Evolutionary conservation across 768 basidiomycete species (phyloP), one percentile per base, ranked within the genome.

Genomic region (Lyophyllum atratum): DNA sequence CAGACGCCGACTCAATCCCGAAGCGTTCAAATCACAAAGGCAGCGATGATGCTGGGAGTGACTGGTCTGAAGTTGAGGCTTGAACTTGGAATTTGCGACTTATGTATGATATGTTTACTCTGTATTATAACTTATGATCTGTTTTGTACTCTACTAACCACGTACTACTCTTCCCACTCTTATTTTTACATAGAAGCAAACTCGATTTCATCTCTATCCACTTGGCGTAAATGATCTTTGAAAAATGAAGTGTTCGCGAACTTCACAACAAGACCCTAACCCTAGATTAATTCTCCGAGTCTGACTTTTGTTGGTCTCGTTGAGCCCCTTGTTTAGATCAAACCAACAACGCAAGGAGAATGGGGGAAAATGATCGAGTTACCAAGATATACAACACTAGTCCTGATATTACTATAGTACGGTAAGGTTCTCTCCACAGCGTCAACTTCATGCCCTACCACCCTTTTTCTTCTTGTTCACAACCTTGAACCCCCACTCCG

Each of bases 381-480:
- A 54, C 21, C 48, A 43, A 54, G 48, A 54, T 51, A 28, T 49
- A 59, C 60, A 57, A 52, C 49, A 62, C 48, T 25, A 40, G 12
- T 50, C 26, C 49, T 54, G 47, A 46, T 48, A 62, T 59, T 59
- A 62, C 19, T 60, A 58, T 55, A 26, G 28, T 52, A 51, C 49
- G 51, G 48, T 59, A 56, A 45, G 46, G 25, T 50, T 46, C 17
- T 44, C 28, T 28, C 21, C 15, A 34, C 46, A 2, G 43, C 42
- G 43, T 34, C 54, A 26, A 22, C 51, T 49, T 76, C 68, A 89
- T 45, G 84, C 68, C 64, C 83, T 78, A 26, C 82, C 82, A 15
- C 87, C 82, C 74, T 92, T 93, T 84, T 93, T 97, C 79, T 95
- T 97, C 80, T 95, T 95, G 64, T 94, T 93, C 51, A 95, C 92